phyloP scores from a whole-genome alignment of 2,329 filamentous ascomycete species.

The Trichophyton equinum region DNA sequence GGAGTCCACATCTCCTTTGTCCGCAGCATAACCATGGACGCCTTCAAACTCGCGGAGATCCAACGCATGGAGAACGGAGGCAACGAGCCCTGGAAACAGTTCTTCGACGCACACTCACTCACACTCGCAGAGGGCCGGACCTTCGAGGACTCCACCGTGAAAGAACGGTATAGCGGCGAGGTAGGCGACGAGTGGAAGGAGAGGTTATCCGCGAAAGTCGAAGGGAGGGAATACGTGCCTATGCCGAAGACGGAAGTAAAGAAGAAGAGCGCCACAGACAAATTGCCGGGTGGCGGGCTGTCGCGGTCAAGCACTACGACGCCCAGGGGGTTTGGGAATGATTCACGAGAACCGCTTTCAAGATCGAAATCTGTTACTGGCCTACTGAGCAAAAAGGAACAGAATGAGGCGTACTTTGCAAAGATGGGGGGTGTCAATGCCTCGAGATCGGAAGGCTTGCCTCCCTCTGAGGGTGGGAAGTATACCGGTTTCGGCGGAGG shows the following conservation, averaged over 20 bases:
- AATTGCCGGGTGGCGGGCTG: slow-evolving; percentile 21
- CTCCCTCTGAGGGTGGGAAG: slow-evolving; percentile 84
- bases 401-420: slow-evolving; percentile 84
- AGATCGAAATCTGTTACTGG: slow-evolving; percentile 18
- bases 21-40: slow-evolving; percentile 95
- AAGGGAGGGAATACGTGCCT: slow-evolving; percentile 73
- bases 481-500: slow-evolving; percentile 76
- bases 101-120: slow-evolving; percentile 64
- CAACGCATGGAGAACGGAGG: slow-evolving; percentile 87
- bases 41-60: slow-evolving; percentile 87
- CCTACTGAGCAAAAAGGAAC: slow-evolving; percentile 44
- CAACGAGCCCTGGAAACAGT: slow-evolving; percentile 74
- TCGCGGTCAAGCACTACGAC: slow-evolving; percentile 27
- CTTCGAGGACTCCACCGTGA: slow-evolving; percentile 81
- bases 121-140: slow-evolving; percentile 54
- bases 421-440: slow-evolving; percentile 75
- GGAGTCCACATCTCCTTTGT: slow-evolving; percentile 99
- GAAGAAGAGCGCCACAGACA: slow-evolving; percentile 15
- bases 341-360: slow-evolving; percentile 13
- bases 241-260: slow-evolving; percentile 43
- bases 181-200: slow-evolving; percentile 95
- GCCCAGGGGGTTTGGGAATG: slow-evolving; percentile 17
- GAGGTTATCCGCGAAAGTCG: slow-evolving; percentile 71
- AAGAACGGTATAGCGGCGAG: slow-evolving; percentile 78
- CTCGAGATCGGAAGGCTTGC: slow-evolving; percentile 55